Evolutionary conservation across 2,329 filamentous ascomycete species (phyloP), one percentile per base, ranked within the genome.

Genomic region (Aspergillus oerlinghausenensis): DNA sequence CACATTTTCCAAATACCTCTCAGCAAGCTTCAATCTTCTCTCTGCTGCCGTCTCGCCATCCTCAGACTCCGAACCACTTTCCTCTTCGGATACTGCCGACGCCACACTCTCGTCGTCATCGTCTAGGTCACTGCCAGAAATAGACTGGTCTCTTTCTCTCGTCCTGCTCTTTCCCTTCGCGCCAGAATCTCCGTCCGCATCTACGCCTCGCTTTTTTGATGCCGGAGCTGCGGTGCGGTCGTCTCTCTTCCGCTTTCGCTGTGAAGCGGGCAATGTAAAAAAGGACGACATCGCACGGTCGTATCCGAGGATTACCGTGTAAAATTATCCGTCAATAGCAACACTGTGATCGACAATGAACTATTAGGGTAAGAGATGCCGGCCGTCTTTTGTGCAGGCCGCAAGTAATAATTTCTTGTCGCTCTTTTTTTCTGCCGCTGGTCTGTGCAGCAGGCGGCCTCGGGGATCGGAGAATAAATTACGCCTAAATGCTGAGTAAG

Each of bases 1-100:
- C 60, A 97, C 86, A 70, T 96, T 96, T 54, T 96, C 88, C 54
- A 99, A 83, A 73, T 99, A 97, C 67, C 90, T 86, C 77, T 97
- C 91, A 29, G 94, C 94, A 28, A 99, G 82, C 63, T 90, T 86
- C 67, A 96, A 77, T 65, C 94, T 84, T 73, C 90, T 88, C 70
- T 97, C 92, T 38, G 91, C 92, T 1, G 89, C 92, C 23, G 94
- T 97, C 78, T 97, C 93, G 61, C 84, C 76, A 26, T 77, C 85
- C 60, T 91, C 89, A 59, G 85, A 85, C n/a, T 88, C 88, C 1
- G 87, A 89, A 35, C 81, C 82, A 26, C 83, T 84, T 11, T 75
- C 78, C 53, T 77, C 75, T 14, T 69, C 76, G 1, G 75, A 76
- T 40, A 77, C 75, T 25, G 71, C 78, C 28, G 79, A 80, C 19